phyloP scores from a whole-genome alignment of 176 grass and related monocot genomes.

The Cymbopogon citratus region DNA sequence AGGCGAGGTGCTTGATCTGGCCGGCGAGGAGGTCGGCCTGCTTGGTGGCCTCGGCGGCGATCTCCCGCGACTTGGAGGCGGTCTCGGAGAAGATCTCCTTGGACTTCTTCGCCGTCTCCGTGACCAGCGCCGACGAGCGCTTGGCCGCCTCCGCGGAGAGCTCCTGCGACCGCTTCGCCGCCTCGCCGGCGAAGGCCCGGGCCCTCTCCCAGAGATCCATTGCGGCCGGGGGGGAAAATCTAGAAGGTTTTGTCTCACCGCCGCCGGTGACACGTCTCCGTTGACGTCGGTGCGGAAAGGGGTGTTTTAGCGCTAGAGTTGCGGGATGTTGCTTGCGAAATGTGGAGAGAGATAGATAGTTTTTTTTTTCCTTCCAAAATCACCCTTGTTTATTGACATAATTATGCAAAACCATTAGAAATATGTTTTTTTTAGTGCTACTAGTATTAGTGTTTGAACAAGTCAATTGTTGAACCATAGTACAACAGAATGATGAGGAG shows the following conservation, averaged over 20 bases:
- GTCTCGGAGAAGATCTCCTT: constrained; percentile 88
- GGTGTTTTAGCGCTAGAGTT: constrained; percentile 4
- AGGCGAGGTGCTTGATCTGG: constrained; percentile 89
- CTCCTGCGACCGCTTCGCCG: constrained; percentile 89
- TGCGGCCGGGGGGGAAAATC: neutral
- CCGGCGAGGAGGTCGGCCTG: constrained; percentile 85
- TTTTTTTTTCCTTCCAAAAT: neutral
- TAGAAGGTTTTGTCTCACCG: constrained; percentile 3
- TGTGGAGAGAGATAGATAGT: neutral
- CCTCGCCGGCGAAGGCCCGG: constrained; percentile 81
- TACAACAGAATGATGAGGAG: neutral
- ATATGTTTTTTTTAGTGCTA: neutral
- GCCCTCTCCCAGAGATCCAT: constrained; percentile 98
- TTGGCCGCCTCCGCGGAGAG: constrained; percentile 80
- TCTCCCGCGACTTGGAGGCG: constrained; percentile 73
- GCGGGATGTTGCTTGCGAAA: neutral
- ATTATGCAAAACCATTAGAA: neutral
- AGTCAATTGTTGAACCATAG: neutral
- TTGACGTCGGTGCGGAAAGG: constrained; percentile 23
- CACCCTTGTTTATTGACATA: neutral
- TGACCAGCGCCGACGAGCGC: constrained; percentile 66
- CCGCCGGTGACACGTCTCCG: constrained; percentile 20
- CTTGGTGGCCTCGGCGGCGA: constrained; percentile 92
- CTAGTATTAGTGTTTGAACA: neutral
- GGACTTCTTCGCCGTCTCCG: constrained; percentile 80